Percentiles rank a stretch among this genome's conserved stretches.
These are phyloP conservation scores for Euclidium syriacum DNA, from an alignment of 345 rosid genomes.

Conservation along the genomic window DNA sequence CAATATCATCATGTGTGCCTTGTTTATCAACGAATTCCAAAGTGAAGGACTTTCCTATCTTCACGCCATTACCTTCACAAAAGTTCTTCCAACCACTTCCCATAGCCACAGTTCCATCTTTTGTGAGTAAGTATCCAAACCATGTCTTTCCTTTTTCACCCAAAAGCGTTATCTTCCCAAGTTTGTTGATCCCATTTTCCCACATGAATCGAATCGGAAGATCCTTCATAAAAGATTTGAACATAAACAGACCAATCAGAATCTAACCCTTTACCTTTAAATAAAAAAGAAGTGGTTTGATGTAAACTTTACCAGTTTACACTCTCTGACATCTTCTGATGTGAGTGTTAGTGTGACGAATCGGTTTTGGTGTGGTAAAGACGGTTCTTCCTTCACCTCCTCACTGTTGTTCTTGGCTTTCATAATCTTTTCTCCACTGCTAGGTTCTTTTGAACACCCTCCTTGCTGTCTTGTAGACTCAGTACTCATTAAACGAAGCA, in stretches of 20 bases:
- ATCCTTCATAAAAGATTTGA: no score
- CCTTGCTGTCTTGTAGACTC: no score
- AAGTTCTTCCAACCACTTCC: background rate
- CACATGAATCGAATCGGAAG: constrained; percentile 11
- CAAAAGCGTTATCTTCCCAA: background rate
- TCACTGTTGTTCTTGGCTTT: no score
- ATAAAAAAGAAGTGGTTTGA: background rate
- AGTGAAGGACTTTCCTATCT: background rate
- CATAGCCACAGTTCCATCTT: background rate
- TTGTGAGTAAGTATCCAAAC: background rate
- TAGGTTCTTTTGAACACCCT: no score
- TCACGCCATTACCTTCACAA: background rate
- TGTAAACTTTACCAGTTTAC: background rate
- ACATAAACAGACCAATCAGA: background rate
- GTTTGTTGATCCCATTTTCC: background rate
- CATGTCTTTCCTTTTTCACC: background rate
- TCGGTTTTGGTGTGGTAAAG: background rate
- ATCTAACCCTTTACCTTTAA: background rate
- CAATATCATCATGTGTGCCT: background rate
- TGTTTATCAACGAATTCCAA: background rate
- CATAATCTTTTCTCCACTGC: no score
- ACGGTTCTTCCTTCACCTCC: background rate
- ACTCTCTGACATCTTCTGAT: background rate
- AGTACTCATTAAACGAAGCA: no score
- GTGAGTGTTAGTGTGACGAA: background rate